These are phyloP conservation scores for Tilletiaria anomala DNA, from an alignment of 1,284 basidiomycete genomes.

Conservation along the genomic window DNA sequence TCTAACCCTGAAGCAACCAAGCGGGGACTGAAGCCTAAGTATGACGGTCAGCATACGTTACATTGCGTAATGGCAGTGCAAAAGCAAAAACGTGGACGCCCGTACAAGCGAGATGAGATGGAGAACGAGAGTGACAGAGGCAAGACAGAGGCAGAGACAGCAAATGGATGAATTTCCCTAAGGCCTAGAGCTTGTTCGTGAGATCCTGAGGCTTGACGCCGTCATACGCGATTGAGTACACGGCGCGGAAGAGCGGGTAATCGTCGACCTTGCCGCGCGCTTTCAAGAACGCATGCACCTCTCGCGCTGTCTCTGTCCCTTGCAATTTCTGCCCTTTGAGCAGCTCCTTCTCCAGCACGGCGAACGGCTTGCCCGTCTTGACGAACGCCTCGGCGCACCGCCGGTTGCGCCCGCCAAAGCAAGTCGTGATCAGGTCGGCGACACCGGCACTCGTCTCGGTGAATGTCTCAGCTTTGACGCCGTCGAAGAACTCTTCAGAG, in stretches of 20 bases:
- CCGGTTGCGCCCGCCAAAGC: slow-evolving; percentile 48
- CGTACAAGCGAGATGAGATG: too few relatives aligned
- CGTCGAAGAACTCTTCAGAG: slow-evolving; percentile 47
- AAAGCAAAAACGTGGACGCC: too few relatives aligned
- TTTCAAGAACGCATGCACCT: slow-evolving; percentile 45
- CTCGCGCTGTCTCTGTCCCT: slow-evolving; percentile 46
- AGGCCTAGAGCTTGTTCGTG: too few relatives aligned
- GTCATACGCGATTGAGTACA: slow-evolving; percentile 36
- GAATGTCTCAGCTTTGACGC: slow-evolving; percentile 46
- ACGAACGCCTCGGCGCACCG: slow-evolving; percentile 47
- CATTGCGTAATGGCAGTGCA: too few relatives aligned
- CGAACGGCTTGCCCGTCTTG: slow-evolving; percentile 46
- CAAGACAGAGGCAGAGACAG: too few relatives aligned
- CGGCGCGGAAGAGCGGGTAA: slow-evolving; percentile 48
- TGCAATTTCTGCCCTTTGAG: slow-evolving; percentile 49
- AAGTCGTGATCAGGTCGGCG: slow-evolving; percentile 50
- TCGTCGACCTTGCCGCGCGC: slow-evolving; percentile 43
- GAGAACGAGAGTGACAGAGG: too few relatives aligned
- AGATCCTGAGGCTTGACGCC: too few relatives aligned
- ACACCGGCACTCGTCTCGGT: slow-evolving; percentile 46
- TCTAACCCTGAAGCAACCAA: too few relatives aligned
- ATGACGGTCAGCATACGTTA: too few relatives aligned
- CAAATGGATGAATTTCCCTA: too few relatives aligned
- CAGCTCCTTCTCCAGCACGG: slow-evolving; percentile 47
- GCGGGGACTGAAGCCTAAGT: too few relatives aligned